Percentiles rank a stretch among this genome's conserved stretches.
Conservation (phyloP, 805 yeast species). For the Lipomyces yamadae region DNA sequence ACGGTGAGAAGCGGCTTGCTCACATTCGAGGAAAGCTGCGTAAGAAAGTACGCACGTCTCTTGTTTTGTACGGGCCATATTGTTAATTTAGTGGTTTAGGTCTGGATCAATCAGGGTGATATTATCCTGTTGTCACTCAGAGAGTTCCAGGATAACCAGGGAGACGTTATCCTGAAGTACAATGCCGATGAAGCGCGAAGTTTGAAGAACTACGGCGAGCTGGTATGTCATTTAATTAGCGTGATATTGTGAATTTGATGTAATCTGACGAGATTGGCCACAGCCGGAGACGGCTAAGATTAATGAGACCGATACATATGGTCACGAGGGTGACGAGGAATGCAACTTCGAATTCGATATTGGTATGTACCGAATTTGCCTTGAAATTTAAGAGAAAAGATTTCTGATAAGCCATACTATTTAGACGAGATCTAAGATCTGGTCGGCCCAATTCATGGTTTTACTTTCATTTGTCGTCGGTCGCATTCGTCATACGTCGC, state of each 20-base stretch:
- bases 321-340: conserved; percentile 95
- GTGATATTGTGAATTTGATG: neutral
- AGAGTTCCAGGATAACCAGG: conserved; percentile 97
- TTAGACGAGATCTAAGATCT: conserved; percentile 68
- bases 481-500: neutral
- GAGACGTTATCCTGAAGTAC: conserved; percentile 96
- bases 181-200: conserved; percentile 98
- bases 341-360: conserved; percentile 98
- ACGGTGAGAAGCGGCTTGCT: conserved; percentile 90
- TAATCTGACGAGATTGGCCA: neutral
- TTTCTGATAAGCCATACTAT: neutral
- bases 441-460: neutral
- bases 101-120: conserved; percentile 98
- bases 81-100: conserved; percentile 19
- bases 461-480: neutral
- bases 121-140: conserved; percentile 93
- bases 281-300: conserved; percentile 92
- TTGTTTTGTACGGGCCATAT: neutral
- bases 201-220: conserved; percentile 91
- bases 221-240: conserved; percentile 42
- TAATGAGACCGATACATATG: conserved; percentile 96
- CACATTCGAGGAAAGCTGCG: conserved; percentile 99
- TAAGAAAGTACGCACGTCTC: conserved; percentile 71
- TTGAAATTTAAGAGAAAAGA: neutral
- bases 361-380: conserved; percentile 15